Evolutionary conservation across 176 grass and related monocot genomes (phyloP).

Genomic region (Lolium rigidum): DNA sequence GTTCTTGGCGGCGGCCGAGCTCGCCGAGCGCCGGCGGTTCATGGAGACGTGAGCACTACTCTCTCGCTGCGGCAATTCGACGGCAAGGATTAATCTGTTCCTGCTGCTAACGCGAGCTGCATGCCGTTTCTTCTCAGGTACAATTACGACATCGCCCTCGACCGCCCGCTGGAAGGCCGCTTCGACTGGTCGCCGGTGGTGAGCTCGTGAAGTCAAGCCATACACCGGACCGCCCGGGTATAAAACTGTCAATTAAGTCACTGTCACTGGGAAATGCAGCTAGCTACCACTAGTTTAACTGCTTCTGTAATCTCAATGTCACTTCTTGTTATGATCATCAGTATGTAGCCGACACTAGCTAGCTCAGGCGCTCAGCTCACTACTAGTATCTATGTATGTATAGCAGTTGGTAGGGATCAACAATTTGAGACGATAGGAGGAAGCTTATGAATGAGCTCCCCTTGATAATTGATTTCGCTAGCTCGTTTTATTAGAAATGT

Average conservation of each 20-base stretch:
- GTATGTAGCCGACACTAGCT: neutral
- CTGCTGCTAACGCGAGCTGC: conserved; percentile 11
- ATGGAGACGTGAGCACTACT: conserved; percentile 31
- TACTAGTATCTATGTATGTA: neutral
- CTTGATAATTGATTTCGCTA: neutral
- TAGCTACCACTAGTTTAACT: neutral
- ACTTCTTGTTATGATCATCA: neutral
- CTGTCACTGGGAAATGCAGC: neutral
- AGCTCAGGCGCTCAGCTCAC: neutral
- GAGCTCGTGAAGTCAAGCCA: conserved; percentile 27
- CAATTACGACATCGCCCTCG: conserved; percentile 59
- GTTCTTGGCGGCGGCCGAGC: conserved; percentile 67
- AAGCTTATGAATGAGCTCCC: conserved; percentile 3
- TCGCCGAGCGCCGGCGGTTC: conserved; percentile 47
- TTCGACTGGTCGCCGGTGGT: conserved; percentile 48
- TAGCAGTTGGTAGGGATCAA: neutral
- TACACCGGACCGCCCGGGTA: neutral
- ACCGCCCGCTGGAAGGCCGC: conserved; percentile 54
- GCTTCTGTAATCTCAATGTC: neutral
- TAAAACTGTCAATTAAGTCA: neutral
- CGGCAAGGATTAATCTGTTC: neutral
- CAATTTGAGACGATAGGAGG: neutral
- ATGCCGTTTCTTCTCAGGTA: conserved; percentile 43
- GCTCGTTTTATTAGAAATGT: neutral
- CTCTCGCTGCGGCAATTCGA: neutral